Conservation (phyloP, 352 stramenopile genomes). For the Bremia lactucae region DNA sequence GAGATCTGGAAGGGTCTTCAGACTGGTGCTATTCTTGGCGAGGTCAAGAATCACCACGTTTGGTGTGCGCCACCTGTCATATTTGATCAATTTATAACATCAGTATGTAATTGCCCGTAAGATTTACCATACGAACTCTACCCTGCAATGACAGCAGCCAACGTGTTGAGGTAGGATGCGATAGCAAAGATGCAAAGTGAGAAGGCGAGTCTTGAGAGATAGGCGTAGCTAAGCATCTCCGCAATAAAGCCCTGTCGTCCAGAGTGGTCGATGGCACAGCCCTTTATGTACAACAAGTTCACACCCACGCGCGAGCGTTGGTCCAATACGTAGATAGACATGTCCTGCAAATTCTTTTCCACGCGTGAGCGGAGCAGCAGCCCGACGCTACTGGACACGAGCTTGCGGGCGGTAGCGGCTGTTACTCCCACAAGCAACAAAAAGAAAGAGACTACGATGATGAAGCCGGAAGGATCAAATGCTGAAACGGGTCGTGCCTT, state of each 20-base stretch:
- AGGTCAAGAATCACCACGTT: slow-evolving; percentile 74
- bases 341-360: slow-evolving; percentile 68
- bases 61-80: slow-evolving; percentile 64
- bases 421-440: slow-evolving; percentile 61
- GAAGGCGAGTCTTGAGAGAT: slow-evolving; percentile 73
- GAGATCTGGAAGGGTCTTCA: slow-evolving; percentile 75
- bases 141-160: slow-evolving; percentile 71
- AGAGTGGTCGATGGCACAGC: slow-evolving; percentile 61
- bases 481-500: slow-evolving; percentile 73
- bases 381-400: slow-evolving; percentile 31
- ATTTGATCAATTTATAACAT: slow-evolving; percentile 1
- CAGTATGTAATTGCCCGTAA: neutral
- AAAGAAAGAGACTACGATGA: slow-evolving; percentile 63
- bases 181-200: slow-evolving; percentile 63
- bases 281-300: slow-evolving; percentile 66
- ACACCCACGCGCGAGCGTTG: slow-evolving; percentile 52
- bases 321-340: slow-evolving; percentile 63
- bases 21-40: slow-evolving; percentile 38
- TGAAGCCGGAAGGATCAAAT: slow-evolving; percentile 79
- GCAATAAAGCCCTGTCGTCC: slow-evolving; percentile 71
- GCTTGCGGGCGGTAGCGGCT: slow-evolving; percentile 30
- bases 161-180: slow-evolving; percentile 74
- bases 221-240: slow-evolving; percentile 83
- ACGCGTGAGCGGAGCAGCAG: slow-evolving; percentile 42
- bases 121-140: slow-evolving; percentile 5